Percentiles rank a stretch among this genome's conserved stretches.
Evolutionary conservation across 2,329 filamentous ascomycete species (phyloP).

Genomic region (Fusarium lateritium): DNA sequence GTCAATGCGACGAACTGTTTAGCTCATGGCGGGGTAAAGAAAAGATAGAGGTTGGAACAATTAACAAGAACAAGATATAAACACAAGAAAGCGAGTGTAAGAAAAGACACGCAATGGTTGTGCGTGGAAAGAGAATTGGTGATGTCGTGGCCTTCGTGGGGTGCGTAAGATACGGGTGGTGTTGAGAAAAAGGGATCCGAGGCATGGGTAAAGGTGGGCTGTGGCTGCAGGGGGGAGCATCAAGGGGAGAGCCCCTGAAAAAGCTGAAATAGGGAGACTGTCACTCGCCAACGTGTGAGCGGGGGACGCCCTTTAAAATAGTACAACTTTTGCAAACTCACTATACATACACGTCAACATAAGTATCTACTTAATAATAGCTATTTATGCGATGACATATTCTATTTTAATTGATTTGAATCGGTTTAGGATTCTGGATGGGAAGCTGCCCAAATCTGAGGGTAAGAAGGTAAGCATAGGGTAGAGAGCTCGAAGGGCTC

Average conservation of each 20-base stretch:
- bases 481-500: not conserved
- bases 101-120: conserved; percentile 10
- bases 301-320: not conserved
- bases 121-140: conserved; percentile 22
- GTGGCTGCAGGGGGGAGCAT: conserved; percentile 35
- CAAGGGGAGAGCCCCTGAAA: conserved; percentile 43
- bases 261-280: conserved; percentile 34
- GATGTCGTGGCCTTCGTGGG: conserved; percentile 49
- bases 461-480: not conserved
- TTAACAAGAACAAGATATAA: not conserved
- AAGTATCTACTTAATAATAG: not conserved
- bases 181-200: conserved; percentile 46
- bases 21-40: conserved; percentile 41
- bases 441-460: not conserved
- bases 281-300: conserved; percentile 30
- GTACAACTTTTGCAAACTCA: too few relatives aligned
- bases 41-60: not conserved
- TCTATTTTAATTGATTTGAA: too few relatives aligned
- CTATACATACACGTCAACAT: not conserved
- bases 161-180: conserved; percentile 35
- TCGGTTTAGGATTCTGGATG: not conserved
- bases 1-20: conserved; percentile 31
- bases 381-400: not conserved
- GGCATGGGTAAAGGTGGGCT: conserved; percentile 34
- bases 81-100: conserved; percentile 11